A percentile compares a stretch with the other conserved stretches of the same genome.
Evolutionary conservation across 2,329 filamentous ascomycete genomes (phyloP).

Genomic region (Aspergillus eucalypticola): DNA sequence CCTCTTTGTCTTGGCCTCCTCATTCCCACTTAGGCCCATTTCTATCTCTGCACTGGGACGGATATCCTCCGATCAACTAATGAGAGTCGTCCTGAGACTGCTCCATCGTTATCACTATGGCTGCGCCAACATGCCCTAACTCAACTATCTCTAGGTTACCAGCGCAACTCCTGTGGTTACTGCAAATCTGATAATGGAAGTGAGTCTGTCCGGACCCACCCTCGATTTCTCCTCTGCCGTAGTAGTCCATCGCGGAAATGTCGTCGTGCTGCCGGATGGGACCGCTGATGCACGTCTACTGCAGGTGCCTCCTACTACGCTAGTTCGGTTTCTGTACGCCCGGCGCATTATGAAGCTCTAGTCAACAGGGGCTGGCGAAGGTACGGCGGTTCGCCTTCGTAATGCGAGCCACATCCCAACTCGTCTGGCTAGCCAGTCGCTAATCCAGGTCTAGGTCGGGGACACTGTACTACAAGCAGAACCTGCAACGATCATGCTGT

Average conservation of each 20-base stretch:
- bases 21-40: background rate
- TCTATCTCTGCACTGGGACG: background rate
- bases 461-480: slow-evolving; percentile 52
- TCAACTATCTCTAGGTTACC: slow-evolving; percentile 42
- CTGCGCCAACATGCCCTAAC: slow-evolving; percentile 12
- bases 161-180: slow-evolving; percentile 51
- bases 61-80: slow-evolving; percentile 14
- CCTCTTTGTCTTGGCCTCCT: background rate
- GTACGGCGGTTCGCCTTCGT: slow-evolving; percentile 27
- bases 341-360: slow-evolving; percentile 50
- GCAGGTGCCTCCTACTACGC: slow-evolving; percentile 50
- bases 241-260: slow-evolving; percentile 1
- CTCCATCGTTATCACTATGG: background rate
- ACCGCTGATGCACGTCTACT: slow-evolving; percentile 17
- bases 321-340: slow-evolving; percentile 45
- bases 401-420: background rate
- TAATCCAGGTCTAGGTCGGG: slow-evolving; percentile 42
- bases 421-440: background rate
- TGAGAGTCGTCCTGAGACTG: background rate
- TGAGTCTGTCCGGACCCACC: slow-evolving; percentile 34
- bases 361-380: slow-evolving; percentile 53
- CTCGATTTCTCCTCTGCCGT: background rate
- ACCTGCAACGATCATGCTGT: slow-evolving; percentile 77
- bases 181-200: slow-evolving; percentile 49
- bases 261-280: slow-evolving; percentile 2